Base-by-base conservation (phyloP, 768 basidiomycete species). In the Baorangia bicolor region DNA sequence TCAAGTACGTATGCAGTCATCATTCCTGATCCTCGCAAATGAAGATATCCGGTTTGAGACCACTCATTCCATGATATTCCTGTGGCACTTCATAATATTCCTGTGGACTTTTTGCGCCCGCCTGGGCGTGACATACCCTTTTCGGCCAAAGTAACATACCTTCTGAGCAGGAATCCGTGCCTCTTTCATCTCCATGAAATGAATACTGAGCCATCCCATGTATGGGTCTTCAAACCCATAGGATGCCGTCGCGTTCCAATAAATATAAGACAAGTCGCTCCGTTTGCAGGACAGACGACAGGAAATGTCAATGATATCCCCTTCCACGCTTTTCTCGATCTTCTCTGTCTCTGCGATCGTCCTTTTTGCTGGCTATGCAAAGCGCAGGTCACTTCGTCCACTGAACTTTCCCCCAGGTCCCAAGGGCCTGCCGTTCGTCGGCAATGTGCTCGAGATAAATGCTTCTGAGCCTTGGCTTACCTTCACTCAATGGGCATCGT, bases 401-500 rank as follows among this genome's bases (percentile, higher is more conserved):
- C 21, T 35, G 27, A 55, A 42, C 21, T 3, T 58, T 9, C 72
- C 73, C 34, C 74, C 72, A 1, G 72, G 72, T 1, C 72, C 72
- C 2, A 65, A 58, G 47, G 69, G 69, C 9, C 42, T 73, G 14
- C 72, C 74, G 0, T 55, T 75, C 30, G 37, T 73, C 2, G 72
- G 72, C 14, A 66, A 54, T 27, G 43, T 64, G 2, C 25, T 72
- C 34, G 62, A 71, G 21, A 53, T 73, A 40, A 54, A 73, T 16
- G 12, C 50, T 5, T 55, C 60, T 5, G 39, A 57, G 21, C 74
- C 72, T 14, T 73, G 73, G 73, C 40, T 72, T 16, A 71, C 59
- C n/a, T 74, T 72, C 58, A 63, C 72, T 34, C 61, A 49, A 39
- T 73, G 72, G 72, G 70, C 60, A 27, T 55, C 56, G 9, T 55